Evolutionary conservation across 192 early-diverging fungal species (phyloP).

Genomic region (Backusella westeae): DNA sequence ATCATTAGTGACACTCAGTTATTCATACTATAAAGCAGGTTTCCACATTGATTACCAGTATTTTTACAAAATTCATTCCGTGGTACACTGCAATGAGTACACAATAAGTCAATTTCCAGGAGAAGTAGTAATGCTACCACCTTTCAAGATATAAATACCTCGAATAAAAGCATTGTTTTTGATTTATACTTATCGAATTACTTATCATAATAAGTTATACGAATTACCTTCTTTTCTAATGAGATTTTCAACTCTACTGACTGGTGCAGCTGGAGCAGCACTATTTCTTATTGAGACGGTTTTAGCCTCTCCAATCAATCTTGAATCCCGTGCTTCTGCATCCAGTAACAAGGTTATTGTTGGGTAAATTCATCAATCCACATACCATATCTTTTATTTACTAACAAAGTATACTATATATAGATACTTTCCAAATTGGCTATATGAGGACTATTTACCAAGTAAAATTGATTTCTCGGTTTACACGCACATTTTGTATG

Average conservation of each 20-base stretch:
- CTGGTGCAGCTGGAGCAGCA: conserved; percentile 13
- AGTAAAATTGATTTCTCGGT: conserved; percentile 41
- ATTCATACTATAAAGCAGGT: not conserved
- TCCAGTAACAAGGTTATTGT: conserved; percentile 17
- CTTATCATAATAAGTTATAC: not conserved
- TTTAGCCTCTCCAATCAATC: conserved; percentile 2
- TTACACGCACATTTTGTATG: conserved; percentile 69
- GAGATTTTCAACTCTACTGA: conserved; percentile 12
- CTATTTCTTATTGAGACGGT: conserved; percentile 1
- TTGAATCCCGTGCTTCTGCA: not conserved
- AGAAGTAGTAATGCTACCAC: not conserved
- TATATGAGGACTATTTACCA: conserved; percentile 11
- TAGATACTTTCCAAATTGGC: conserved; percentile 26
- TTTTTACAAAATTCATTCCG: not conserved
- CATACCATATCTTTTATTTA: not conserved
- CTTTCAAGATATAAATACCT: not conserved
- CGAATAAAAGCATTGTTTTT: not conserved
- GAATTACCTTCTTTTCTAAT: not conserved
- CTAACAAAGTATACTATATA: not conserved
- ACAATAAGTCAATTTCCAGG: not conserved
- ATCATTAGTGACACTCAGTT: not conserved
- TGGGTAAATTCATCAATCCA: conserved; percentile 10
- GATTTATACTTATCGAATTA: not conserved
- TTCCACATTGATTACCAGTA: not conserved
- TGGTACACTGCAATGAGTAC: not conserved